Evolutionary conservation across 768 basidiomycete species (phyloP).

Genomic region (Psilocybe subaeruginosa): DNA sequence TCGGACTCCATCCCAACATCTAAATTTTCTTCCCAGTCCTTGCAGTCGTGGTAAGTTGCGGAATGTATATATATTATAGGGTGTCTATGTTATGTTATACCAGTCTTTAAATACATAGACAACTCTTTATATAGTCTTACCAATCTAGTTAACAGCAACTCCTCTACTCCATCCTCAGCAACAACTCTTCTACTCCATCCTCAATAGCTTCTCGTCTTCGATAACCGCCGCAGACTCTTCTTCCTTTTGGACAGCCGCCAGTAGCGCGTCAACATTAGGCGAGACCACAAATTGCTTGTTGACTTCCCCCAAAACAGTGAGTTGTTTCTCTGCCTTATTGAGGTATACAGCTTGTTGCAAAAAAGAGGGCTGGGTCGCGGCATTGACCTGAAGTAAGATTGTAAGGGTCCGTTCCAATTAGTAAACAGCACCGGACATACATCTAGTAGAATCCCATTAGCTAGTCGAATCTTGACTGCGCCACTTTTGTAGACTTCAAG

Average conservation of each 20-base stretch:
- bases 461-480: slow-evolving; percentile 82
- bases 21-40: too few relatives aligned
- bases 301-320: slow-evolving; percentile 83
- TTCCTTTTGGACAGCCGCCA: slow-evolving; percentile 63
- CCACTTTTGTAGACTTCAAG: slow-evolving; percentile 88
- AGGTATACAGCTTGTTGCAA: slow-evolving; percentile 85
- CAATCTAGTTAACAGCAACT: too few relatives aligned
- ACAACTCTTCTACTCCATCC: slow-evolving; percentile 46
- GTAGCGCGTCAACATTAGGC: slow-evolving; percentile 78
- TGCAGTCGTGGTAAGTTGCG: too few relatives aligned
- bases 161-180: too few relatives aligned
- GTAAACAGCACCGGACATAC: slow-evolving; percentile 44
- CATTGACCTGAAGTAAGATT: slow-evolving; percentile 58
- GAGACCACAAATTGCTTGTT: slow-evolving; percentile 84
- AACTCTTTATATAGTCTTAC: too few relatives aligned
- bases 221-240: slow-evolving; percentile 37
- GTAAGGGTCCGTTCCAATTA: neutral
- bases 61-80: too few relatives aligned
- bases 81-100: too few relatives aligned
- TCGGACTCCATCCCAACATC: too few relatives aligned
- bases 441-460: slow-evolving; percentile 81
- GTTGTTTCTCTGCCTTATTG: slow-evolving; percentile 57
- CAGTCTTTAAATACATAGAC: too few relatives aligned
- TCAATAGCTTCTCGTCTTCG: slow-evolving; percentile 51
- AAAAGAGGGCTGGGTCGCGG: slow-evolving; percentile 85